These are phyloP conservation scores for Gastrolobium bilobum DNA, from an alignment of 306 rosid species.

Conservation along the genomic window DNA sequence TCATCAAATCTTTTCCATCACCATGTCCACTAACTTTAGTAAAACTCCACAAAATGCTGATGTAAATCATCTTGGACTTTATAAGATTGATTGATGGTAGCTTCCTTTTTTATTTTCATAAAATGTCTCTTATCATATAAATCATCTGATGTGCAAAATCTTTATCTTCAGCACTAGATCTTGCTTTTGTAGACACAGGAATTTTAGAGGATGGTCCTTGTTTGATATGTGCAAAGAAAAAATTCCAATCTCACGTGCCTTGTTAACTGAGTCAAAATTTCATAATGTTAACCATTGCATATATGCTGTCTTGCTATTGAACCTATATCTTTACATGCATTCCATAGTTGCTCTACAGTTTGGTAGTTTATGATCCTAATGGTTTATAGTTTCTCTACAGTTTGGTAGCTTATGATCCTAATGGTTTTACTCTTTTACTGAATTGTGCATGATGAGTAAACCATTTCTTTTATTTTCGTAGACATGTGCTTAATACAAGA, in stretches of 20 bases:
- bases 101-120: background rate
- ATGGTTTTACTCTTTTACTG: conserved; percentile 12
- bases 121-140: background rate
- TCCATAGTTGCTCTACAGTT: conserved; percentile 4
- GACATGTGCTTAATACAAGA: conserved; percentile 26
- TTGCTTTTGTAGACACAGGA: background rate
- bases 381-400: conserved; percentile 12
- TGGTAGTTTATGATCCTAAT: too few species aligned
- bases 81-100: background rate
- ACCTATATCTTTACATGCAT: conserved; percentile 5
- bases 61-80: background rate
- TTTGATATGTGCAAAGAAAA: background rate
- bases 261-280: conserved; percentile 15
- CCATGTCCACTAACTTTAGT: background rate
- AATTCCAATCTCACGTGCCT: conserved; percentile 7
- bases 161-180: conserved; percentile 10
- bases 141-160: background rate
- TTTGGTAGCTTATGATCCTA: conserved; percentile 29
- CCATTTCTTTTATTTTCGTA: conserved; percentile 32
- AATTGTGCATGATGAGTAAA: conserved; percentile 25
- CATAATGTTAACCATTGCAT: conserved; percentile 8
- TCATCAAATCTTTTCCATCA: background rate
- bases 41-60: background rate
- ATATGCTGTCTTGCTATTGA: conserved; percentile 8
- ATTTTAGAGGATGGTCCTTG: background rate